These are phyloP conservation scores for Periconia sp. DNA, from an alignment of 2,329 filamentous ascomycete genomes.

Conservation along the genomic window DNA sequence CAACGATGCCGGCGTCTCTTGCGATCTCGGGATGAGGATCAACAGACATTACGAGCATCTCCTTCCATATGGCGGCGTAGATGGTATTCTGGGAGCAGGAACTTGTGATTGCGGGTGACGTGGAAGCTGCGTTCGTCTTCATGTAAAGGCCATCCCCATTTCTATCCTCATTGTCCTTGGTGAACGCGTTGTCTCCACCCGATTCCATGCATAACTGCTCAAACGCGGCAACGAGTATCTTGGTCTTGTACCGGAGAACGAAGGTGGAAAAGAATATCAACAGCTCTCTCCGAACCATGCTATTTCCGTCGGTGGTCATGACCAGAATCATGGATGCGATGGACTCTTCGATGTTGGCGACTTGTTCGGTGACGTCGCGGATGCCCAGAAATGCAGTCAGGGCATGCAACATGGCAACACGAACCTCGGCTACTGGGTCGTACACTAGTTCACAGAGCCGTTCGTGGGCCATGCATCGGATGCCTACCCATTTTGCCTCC, in stretches of 20 bases:
- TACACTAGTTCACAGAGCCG: slow-evolving; percentile 81
- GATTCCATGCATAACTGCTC: slow-evolving; percentile 89
- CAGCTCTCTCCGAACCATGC: slow-evolving; percentile 91
- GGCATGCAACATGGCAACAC: slow-evolving; percentile 90
- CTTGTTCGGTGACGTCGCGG: slow-evolving; percentile 87
- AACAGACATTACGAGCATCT: slow-evolving; percentile 85
- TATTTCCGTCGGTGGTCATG: slow-evolving; percentile 92
- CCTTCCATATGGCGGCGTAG: slow-evolving; percentile 93
- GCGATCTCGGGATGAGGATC: slow-evolving; percentile 95
- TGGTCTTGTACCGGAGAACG: slow-evolving; percentile 86
- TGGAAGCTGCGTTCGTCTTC: slow-evolving; percentile 27
- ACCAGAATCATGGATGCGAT: slow-evolving; percentile 88
- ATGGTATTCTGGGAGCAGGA: slow-evolving; percentile 79
- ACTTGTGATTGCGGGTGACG: slow-evolving; percentile 13
- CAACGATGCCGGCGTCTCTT: slow-evolving; percentile 79
- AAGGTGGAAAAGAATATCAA: slow-evolving; percentile 94
- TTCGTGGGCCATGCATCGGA: slow-evolving; percentile 81
- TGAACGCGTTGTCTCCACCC: slow-evolving; percentile 17
- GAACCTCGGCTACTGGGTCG: slow-evolving; percentile 89
- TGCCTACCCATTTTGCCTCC: slow-evolving; percentile 96
- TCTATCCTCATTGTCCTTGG: slow-evolving; percentile 23
- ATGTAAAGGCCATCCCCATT: slow-evolving; percentile 37
- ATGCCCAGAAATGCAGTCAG: slow-evolving; percentile 95
- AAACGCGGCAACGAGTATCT: slow-evolving; percentile 89
- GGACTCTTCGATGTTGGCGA: slow-evolving; percentile 87